These are phyloP conservation scores for Moniliella sp. DNA, from an alignment of 1,284 basidiomycete species.

Conservation along the genomic window DNA sequence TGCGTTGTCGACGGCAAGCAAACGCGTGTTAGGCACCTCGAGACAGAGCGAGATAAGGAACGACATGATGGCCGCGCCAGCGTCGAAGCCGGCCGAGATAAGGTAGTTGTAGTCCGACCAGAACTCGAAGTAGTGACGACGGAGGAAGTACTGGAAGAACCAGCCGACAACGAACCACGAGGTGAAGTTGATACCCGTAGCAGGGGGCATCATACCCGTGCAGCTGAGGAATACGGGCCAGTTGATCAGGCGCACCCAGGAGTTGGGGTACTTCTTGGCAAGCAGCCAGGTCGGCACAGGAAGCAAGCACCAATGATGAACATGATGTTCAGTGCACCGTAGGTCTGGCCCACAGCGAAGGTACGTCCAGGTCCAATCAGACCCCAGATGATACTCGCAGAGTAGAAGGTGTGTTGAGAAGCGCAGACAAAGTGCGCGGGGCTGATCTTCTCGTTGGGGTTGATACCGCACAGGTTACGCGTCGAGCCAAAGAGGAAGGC, in stretches of 20 bases:
- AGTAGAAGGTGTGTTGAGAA: not conserved
- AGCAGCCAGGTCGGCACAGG: conserved; percentile 2
- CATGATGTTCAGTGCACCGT: not conserved
- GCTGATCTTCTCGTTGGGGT: too few species aligned
- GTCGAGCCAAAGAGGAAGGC: conserved; percentile 1
- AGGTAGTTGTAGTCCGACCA: conserved; percentile 53
- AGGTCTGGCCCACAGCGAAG: conserved; percentile 1
- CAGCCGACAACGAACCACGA: conserved; percentile 1
- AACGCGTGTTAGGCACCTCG: conserved; percentile 23
- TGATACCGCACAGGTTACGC: conserved; percentile 1
- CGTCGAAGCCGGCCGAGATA: conserved; percentile 48
- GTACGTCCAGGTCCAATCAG: conserved; percentile 2
- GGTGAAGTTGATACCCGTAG: conserved; percentile 1
- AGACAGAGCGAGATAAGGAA: conserved; percentile 47
- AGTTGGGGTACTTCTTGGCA: conserved; percentile 1
- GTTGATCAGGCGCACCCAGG: conserved; percentile 1
- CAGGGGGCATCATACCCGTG: conserved; percentile 1
- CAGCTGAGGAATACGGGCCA: conserved; percentile 2
- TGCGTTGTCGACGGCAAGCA: not conserved
- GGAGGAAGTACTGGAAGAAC: conserved; percentile 46
- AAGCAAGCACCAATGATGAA: conserved; percentile 1
- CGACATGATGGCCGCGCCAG: conserved; percentile 44
- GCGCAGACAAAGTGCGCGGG: conserved; percentile 1
- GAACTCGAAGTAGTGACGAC: conserved; percentile 61
- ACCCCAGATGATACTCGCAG: conserved; percentile 3